These are phyloP conservation scores for Myxozyma melibiosi DNA, from an alignment of 805 yeast species.

Conservation along the genomic window DNA sequence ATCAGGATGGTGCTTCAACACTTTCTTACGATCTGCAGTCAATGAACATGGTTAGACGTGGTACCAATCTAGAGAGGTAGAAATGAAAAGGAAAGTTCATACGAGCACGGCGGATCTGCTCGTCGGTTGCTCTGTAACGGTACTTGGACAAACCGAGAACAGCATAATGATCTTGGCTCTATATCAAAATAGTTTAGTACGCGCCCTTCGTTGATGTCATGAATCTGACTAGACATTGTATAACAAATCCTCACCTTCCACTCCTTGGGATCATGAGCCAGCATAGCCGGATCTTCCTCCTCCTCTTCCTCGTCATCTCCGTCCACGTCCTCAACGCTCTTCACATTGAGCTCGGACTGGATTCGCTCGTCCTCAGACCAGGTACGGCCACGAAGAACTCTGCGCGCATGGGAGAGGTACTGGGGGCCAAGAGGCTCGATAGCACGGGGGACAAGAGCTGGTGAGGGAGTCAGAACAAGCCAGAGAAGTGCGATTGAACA, in stretches of 20 bases:
- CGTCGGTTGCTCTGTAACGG: conserved; percentile 88
- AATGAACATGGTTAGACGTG: background rate
- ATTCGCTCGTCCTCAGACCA: conserved; percentile 97
- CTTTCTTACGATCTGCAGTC: conserved; percentile 70
- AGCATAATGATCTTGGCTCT: conserved; percentile 86
- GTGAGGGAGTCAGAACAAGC: background rate
- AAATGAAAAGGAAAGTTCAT: background rate
- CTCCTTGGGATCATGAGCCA: conserved; percentile 92
- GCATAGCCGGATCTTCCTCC: conserved; percentile 72
- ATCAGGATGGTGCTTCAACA: conserved; percentile 96
- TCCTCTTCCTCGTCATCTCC: conserved; percentile 60
- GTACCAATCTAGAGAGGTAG: background rate
- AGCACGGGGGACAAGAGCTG: conserved; percentile 53
- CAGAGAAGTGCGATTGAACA: too few relatives aligned
- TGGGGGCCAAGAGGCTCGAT: conserved; percentile 96
- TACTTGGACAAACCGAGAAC: conserved; percentile 91
- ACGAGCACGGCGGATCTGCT: conserved; percentile 92
- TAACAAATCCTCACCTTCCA: conserved; percentile 64
- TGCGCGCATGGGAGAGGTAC: conserved; percentile 94
- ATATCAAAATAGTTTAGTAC: background rate
- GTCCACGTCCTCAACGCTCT: conserved; percentile 61
- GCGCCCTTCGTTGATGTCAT: too few relatives aligned
- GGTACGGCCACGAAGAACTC: conserved; percentile 94
- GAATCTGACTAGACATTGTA: background rate
- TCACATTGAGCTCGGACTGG: conserved; percentile 87